phyloP scores from a whole-genome alignment of 1,139 yeast genomes.

The Saccharomycopsis hybrid region DNA sequence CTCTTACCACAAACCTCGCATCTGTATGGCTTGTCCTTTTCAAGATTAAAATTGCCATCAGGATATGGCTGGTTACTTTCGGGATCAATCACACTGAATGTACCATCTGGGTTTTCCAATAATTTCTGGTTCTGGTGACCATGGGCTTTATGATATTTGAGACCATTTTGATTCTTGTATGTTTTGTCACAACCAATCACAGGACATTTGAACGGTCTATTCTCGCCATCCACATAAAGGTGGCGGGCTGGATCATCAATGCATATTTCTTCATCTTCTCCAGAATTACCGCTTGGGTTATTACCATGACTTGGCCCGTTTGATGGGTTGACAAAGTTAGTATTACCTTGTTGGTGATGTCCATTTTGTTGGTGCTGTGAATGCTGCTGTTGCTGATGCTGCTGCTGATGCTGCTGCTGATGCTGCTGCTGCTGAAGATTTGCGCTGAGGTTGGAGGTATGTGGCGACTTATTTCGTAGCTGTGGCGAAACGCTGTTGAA shows the following conservation, averaged over 20 bases:
- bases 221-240: conserved; percentile 86
- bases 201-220: conserved; percentile 95
- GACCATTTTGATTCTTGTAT: conserved; percentile 94
- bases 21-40: conserved; percentile 95
- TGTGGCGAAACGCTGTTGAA: not conserved
- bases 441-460: not conserved
- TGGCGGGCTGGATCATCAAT: conserved; percentile 94
- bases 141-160: conserved; percentile 90
- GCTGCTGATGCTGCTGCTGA: not conserved
- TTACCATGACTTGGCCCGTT: conserved; percentile 21
- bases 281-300: conserved; percentile 25
- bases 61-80: conserved; percentile 85
- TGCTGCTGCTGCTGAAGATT: not conserved
- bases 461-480: not conserved
- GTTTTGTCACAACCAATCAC: conserved; percentile 98
- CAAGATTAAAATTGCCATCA: conserved; percentile 83
- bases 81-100: conserved; percentile 88
- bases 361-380: not conserved
- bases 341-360: not conserved
- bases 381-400: not conserved
- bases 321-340: not conserved
- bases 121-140: conserved; percentile 96
- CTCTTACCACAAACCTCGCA: conserved; percentile 98
- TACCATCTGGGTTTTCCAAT: conserved; percentile 88
- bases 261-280: conserved; percentile 48